Base-by-base conservation (phyloP, 257 asterid genomes). In the Striga asiatica region DNA sequence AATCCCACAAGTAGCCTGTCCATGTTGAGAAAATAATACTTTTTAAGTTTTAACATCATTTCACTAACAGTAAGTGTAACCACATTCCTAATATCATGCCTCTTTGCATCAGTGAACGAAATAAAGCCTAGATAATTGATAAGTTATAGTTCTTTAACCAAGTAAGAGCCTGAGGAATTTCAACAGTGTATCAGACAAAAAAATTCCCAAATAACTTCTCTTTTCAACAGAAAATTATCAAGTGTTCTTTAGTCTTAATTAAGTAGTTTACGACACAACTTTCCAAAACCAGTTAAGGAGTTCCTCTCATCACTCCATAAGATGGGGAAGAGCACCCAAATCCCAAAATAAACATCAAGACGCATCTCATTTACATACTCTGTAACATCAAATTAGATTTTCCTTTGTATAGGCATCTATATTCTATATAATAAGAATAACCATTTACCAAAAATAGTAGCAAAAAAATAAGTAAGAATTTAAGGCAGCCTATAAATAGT, bases 1-100 rank as follows among this genome's bases (percentile, higher is more conserved):
- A 66, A 91, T 91, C 56, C 96, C 98, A 47, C 98, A 86, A 55
- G 92, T 80, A 70, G 98, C 98, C 98, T 91, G 70, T 67, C 34
- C 62, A 72, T 58, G 58, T 17, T 54, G 59, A 18, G 71, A 21
- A 45, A 41, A 61, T 31, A 37, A 50, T 48, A 32, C 16, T 47
- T 29, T 65, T 50, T 56, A 62, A 28, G 5, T 25, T 31, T n/a
- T 41, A 41, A 3, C 19, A 19, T 48, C 35, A 64, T 43, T 35
- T 58, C 61, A 63, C 28, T 31, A 13, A 14, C 45, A 35, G 23
- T 8, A 57, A 11, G 32, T 39, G 43, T 13, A 48, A 53, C 38
- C 32, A 29, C 13, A 31, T 23, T 50, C 48, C 34, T 39, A 18
- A 41, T 46, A 53, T 32, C 56, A 57, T 49, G 37, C 17, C 3